Evolutionary conservation across 805 yeast genomes (phyloP).

Genomic region (Ogataea pilisensis): DNA sequence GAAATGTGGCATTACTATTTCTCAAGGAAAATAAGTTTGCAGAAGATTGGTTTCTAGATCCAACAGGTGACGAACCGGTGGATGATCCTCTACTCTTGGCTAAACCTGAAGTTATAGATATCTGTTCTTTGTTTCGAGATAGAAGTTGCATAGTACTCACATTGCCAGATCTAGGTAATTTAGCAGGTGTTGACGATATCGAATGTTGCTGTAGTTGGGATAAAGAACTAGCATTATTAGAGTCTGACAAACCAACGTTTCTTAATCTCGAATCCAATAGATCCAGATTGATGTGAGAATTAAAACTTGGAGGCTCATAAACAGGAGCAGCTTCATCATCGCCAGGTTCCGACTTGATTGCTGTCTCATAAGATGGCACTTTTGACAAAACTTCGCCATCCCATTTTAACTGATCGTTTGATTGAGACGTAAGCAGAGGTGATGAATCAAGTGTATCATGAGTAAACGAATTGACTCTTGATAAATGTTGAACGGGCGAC

Average conservation of each 20-base stretch:
- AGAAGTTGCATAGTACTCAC: constrained; percentile 6
- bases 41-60: constrained; percentile 35
- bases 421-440: constrained; percentile 7
- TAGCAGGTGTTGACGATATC: constrained; percentile 8
- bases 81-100: constrained; percentile 33
- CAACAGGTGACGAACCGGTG: constrained; percentile 36
- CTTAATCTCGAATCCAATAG: constrained; percentile 29
- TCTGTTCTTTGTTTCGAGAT: constrained; percentile 11
- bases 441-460: constrained; percentile 16
- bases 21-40: constrained; percentile 23
- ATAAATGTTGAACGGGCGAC: constrained; percentile 57
- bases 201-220: background rate
- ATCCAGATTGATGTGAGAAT: constrained; percentile 33
- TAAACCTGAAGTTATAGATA: constrained; percentile 19
- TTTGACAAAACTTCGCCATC: constrained; percentile 35
- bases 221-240: background rate
- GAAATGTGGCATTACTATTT: constrained; percentile 1
- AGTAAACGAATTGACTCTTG: constrained; percentile 52
- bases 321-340: constrained; percentile 65
- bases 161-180: constrained; percentile 11
- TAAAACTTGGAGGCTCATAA: constrained; percentile 52
- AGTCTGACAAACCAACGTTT: constrained; percentile 15
- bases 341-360: constrained; percentile 51
- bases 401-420: constrained; percentile 11
- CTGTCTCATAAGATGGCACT: constrained; percentile 85